Conservation (phyloP, 495 filamentous ascomycete genomes). For the Penicillium ochrochloron region DNA sequence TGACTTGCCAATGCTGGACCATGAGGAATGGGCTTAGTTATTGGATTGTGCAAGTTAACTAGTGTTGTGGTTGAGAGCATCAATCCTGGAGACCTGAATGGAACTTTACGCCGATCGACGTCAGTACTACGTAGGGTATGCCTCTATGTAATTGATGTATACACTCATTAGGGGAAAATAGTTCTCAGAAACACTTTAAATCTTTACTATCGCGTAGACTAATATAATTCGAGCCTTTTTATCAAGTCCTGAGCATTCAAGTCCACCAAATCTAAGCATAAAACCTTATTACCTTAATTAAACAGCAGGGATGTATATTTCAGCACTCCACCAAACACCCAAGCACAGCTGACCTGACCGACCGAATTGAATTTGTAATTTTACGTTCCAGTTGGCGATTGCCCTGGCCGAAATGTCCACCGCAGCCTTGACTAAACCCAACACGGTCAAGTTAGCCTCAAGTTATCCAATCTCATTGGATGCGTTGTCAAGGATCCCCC, state of each 20-base stretch:
- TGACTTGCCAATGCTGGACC: conserved; percentile 22
- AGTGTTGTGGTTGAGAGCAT: neutral
- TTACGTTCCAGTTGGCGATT: neutral
- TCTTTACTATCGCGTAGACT: neutral
- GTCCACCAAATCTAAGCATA: neutral
- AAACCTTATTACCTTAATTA: neutral
- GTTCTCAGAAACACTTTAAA: neutral
- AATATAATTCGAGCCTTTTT: neutral
- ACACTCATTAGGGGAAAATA: neutral
- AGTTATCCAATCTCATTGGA: neutral
- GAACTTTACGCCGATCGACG: conserved; percentile 4
- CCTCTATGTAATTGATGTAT: neutral
- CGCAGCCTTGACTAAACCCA: neutral
- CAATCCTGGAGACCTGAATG: neutral
- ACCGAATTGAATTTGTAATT: neutral
- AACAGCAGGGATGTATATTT: neutral
- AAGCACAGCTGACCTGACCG: neutral
- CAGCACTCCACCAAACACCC: neutral
- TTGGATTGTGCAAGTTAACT: neutral
- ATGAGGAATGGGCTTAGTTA: neutral
- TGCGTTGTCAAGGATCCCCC: neutral
- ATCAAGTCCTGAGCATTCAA: neutral
- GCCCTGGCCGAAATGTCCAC: neutral
- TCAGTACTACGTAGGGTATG: conserved; percentile 9
- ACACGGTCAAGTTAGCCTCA: neutral